Conservation (phyloP, 371 early-diverging fungal genomes). For the Racocetra persica region DNA sequence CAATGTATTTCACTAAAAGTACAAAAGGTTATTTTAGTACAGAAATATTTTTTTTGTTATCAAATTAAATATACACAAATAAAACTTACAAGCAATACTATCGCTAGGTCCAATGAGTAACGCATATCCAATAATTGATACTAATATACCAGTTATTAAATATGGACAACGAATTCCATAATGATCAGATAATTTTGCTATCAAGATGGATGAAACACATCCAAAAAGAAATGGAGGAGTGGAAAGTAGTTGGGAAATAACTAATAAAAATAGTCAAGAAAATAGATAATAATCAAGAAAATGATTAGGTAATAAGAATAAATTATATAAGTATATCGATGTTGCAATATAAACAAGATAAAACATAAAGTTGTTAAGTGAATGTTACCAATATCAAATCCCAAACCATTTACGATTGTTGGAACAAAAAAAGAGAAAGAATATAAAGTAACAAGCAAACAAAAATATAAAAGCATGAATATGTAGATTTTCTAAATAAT, state of each 20-base stretch:
- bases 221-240: constrained; percentile 55
- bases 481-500: constrained; percentile 49
- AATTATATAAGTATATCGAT: not conserved
- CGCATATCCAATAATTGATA: constrained; percentile 44
- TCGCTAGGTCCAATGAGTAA: constrained; percentile 41
- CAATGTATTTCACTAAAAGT: constrained; percentile 57
- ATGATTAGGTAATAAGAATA: not conserved
- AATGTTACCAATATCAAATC: constrained; percentile 41
- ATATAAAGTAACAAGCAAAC: constrained; percentile 52
- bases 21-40: constrained; percentile 60
- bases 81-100: constrained; percentile 41
- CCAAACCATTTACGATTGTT: constrained; percentile 58
- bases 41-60: constrained; percentile 54
- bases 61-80: constrained; percentile 56
- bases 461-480: constrained; percentile 52
- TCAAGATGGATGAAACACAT: constrained; percentile 46
- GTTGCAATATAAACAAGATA: not conserved
- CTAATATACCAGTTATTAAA: constrained; percentile 24
- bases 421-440: constrained; percentile 64
- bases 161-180: constrained; percentile 49
- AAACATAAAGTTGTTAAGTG: not conserved
- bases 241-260: constrained; percentile 56
- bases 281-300: not conserved
- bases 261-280: constrained; percentile 2
- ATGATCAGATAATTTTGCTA: constrained; percentile 50